phyloP scores from a whole-genome alignment of 345 rosid species.

The Syzygium grande region DNA sequence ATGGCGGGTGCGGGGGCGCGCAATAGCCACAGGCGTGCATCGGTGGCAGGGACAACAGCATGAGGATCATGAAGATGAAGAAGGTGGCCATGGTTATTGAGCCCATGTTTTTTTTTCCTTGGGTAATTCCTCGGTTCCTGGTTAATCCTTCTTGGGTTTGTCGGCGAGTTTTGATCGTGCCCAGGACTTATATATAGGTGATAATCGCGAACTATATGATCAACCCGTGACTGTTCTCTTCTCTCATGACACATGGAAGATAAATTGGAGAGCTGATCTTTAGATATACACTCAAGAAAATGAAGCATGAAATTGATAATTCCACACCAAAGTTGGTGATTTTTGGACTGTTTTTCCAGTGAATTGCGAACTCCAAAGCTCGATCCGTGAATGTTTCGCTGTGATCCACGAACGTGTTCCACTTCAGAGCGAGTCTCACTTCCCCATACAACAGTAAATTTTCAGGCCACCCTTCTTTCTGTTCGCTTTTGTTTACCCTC shows the following conservation, averaged over 20 bases:
- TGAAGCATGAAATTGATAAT: not conserved
- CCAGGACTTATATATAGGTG: not conserved
- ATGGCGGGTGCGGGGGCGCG: conserved; percentile 3
- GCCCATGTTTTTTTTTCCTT: not conserved
- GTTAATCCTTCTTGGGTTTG: not conserved
- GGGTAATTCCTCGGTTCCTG: too few species aligned
- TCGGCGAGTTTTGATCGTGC: not conserved
- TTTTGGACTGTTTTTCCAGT: not conserved
- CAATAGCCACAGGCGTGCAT: conserved; percentile 8
- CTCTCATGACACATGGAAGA: not conserved
- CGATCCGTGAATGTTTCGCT: not conserved
- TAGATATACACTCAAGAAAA: not conserved
- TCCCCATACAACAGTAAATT: not conserved
- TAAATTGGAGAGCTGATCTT: not conserved
- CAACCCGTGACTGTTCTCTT: not conserved
- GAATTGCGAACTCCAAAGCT: not conserved
- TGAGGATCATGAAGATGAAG: conserved; percentile 7
- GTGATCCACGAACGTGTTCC: not conserved
- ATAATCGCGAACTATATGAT: not conserved
- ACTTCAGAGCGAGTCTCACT: not conserved
- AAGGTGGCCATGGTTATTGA: conserved; percentile 2
- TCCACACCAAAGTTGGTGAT: not conserved
- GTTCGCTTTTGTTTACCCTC: not conserved
- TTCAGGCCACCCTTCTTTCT: not conserved
- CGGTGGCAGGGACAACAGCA: conserved; percentile 10